Evolutionary conservation across 148 eudicot species (phyloP), one percentile per base, ranked within the genome.

Genomic region (Cornus controversa): DNA sequence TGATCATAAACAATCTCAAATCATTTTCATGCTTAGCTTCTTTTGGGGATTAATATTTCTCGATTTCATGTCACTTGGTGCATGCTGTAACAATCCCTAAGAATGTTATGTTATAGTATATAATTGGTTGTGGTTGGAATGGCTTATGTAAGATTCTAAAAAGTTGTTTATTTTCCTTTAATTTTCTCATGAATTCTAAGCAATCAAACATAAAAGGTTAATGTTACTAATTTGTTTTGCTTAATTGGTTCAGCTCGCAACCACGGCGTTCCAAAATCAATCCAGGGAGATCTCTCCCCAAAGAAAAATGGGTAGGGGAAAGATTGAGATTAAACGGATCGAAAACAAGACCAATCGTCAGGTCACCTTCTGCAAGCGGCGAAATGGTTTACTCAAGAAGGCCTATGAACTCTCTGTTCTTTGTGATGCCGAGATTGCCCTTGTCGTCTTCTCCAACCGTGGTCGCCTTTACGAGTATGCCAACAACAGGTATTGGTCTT

Each of bases 381-480:
- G 98, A 45, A 95, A 91, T 74, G 98, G 98, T 0, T 78, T 95
- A 83, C 94, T 95, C 25, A 95, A 95, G 85, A 95, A 95, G 72
- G 98, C 98, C 57, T 95, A 95, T 89, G 98, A 95, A 66, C 76
- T 95, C 11, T 95, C 97, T 69, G 97, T 95, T 22, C 88, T 95
- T 10, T 95, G 98, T 83, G 97, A 95, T 91, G 98, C 98, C 64
- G 98, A 95, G 80, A 90, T 94, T 87, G 94, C 98, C 42, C 91
- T 95, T 16, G 79, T 95, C 27, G 97, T 95, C 85, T 95, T 95
- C 88, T 95, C 98, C 0, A 95, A 77, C 76, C 93, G 97, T 0
- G 98, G 98, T 75, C 97, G 98, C 69, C 96, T 95, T 74, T 93
- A 95, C 70, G 98, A 95, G 80, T 95, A 95, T 80, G 89, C 98